These are phyloP conservation scores for Trebouxia gelatinosa DNA, from an alignment of 163 green algal genomes.

Conservation along the genomic window DNA sequence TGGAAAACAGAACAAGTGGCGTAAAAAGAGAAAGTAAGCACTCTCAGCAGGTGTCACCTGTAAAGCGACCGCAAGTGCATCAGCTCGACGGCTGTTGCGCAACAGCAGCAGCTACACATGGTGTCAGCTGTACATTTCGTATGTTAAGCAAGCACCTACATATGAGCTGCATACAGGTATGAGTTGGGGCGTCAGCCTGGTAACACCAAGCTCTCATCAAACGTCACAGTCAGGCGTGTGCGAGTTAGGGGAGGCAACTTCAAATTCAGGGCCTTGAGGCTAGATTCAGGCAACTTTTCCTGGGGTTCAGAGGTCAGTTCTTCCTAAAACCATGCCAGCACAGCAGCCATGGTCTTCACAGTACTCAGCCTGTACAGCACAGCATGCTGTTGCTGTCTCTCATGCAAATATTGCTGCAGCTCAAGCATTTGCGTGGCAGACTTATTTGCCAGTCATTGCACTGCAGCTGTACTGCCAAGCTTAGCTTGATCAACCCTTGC, in stretches of 20 bases:
- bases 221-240: constrained; percentile 88
- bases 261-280: constrained; percentile 97
- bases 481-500: too few relatives aligned
- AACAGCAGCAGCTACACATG: not conserved
- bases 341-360: not conserved
- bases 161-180: constrained; percentile 66
- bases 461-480: too few relatives aligned
- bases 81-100: not conserved
- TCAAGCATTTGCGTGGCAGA: too few relatives aligned
- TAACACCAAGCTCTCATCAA: constrained; percentile 93
- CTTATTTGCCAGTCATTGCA: too few relatives aligned
- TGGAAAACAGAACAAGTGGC: constrained; percentile 94
- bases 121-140: not conserved
- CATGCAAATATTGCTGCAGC: too few relatives aligned
- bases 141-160: not conserved
- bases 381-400: too few relatives aligned
- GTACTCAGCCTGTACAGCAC: too few relatives aligned
- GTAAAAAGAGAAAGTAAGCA: constrained; percentile 99
- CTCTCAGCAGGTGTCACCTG: not conserved
- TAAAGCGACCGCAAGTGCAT: not conserved
- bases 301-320: constrained; percentile 89
- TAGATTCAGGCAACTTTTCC: constrained; percentile 96
- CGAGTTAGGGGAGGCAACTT: constrained; percentile 93
- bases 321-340: not conserved
- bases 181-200: constrained; percentile 90